Evolutionary conservation across 257 asterid genomes (phyloP).

Genomic region (Pogostemon cablin): DNA sequence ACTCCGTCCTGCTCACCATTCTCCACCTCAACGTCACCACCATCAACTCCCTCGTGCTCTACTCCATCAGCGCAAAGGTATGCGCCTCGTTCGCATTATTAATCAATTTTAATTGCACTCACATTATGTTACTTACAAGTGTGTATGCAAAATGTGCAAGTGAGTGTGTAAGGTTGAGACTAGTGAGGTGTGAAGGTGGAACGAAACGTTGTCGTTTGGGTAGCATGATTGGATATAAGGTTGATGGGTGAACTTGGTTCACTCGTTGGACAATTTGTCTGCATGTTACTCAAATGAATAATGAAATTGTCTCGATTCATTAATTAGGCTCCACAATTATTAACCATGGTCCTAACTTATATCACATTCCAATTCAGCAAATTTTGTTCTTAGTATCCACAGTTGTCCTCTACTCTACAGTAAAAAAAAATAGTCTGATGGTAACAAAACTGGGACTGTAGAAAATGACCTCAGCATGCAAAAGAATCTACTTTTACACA

Average conservation of each 20-base stretch:
- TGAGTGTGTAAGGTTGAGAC: too few relatives aligned
- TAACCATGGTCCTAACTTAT: constrained; percentile 23
- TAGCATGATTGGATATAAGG: neutral
- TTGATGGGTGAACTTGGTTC: constrained; percentile 1
- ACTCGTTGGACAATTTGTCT: constrained; percentile 30
- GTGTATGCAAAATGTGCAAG: too few relatives aligned
- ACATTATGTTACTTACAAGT: too few relatives aligned
- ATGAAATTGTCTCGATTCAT: constrained; percentile 30
- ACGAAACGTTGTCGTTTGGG: too few relatives aligned
- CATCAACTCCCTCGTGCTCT: constrained; percentile 77
- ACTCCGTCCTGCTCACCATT: constrained; percentile 59
- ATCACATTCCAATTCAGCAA: neutral
- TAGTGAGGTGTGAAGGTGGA: too few relatives aligned
- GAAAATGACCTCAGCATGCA: constrained; percentile 83
- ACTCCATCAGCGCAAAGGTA: constrained; percentile 97
- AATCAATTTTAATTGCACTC: neutral
- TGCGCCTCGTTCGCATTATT: neutral
- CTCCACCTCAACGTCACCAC: constrained; percentile 93
- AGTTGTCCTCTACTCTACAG: constrained; percentile 2
- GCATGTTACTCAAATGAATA: constrained; percentile 7
- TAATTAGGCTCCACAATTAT: constrained; percentile 30
- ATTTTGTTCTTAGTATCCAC: constrained; percentile 9
- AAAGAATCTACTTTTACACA: constrained; percentile 64
- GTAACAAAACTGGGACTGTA: constrained; percentile 50
- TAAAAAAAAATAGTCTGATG: constrained; percentile 21